Evolutionary conservation across 257 asterid species (phyloP), one percentile per base, ranked within the genome.

Genomic region (Solanum boliviense): DNA sequence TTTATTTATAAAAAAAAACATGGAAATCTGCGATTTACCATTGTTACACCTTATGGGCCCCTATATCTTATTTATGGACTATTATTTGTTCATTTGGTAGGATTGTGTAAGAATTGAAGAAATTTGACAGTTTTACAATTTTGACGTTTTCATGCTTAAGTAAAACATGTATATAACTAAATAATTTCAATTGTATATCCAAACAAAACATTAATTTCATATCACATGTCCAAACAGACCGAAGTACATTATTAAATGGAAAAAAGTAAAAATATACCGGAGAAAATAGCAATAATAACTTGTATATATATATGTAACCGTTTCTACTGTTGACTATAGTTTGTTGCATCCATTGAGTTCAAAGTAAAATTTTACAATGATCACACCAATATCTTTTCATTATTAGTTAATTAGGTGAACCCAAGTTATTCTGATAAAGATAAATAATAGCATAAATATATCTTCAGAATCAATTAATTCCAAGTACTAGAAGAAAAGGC

Each of bases 121-220:
- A 62, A 58, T 20, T 20, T 58, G 10, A 1, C 21, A 7, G 11
- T 18, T 5, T 52, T 16, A 52, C 9, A 52, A 16, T 52, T 52
- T 52, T 2, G 23, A 5, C 3, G 0, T 16, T 21, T 60, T 23
- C 70, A 60, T 60, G 3, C 0, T 60, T 23, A 60, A 8, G 70
- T 1, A 9, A 60, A 60, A 60, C 2, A 60, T 4, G 5, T 60
- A 60, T 52, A 52, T 16, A 52, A 2, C 9, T 52, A 52, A 16
- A 16, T 4, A 16, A 2, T 9, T 60, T n/a, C 2, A n/a, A 9
- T 62, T 62, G 0, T 0, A 4, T 23, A 0, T 62, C 1, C 29
- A 10, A 62, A 62, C 6, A 62, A 62, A 23, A 23, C 13, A 9
- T 62, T 9, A 60, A 21, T 60, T 60, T 58, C 0, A 3, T 3